Conservation (phyloP, 2,329 filamentous ascomycete genomes). For the Ophiostoma triangulosporum region DNA sequence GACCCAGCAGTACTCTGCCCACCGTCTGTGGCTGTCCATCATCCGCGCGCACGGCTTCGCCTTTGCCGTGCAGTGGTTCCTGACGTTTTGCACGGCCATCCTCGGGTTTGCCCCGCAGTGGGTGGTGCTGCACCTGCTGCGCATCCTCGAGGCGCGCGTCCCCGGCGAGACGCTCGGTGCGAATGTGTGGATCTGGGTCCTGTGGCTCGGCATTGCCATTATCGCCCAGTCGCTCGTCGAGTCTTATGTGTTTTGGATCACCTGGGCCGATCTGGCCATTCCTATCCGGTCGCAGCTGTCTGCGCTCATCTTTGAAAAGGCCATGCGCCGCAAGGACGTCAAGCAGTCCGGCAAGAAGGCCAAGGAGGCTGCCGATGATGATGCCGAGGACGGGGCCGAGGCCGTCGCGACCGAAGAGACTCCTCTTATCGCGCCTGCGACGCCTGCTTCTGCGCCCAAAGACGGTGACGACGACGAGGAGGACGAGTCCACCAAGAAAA, state of each 20-base stretch:
- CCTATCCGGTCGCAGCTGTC: constrained; percentile 58
- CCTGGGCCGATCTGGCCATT: constrained; percentile 47
- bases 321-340: constrained; percentile 63
- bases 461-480: constrained; percentile 36
- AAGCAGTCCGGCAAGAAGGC: constrained; percentile 44
- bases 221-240: constrained; percentile 48
- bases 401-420: constrained; percentile 9
- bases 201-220: constrained; percentile 47
- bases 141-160: constrained; percentile 44
- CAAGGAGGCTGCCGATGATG: constrained; percentile 20
- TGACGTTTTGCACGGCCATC: constrained; percentile 40
- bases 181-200: constrained; percentile 54
- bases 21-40: constrained; percentile 47
- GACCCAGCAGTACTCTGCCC: constrained; percentile 26
- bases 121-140: constrained; percentile 52
- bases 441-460: constrained; percentile 7
- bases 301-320: constrained; percentile 62
- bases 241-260: constrained; percentile 53
- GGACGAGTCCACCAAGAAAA: constrained; percentile 30
- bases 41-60: constrained; percentile 41
- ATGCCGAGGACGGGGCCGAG: constrained; percentile 11
- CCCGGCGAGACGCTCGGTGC: constrained; percentile 30
- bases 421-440: background rate
- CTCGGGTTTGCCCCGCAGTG: constrained; percentile 59
- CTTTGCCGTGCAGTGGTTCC: constrained; percentile 43